phyloP scores from a whole-genome alignment of 805 yeast species.

The Saccharomycopsis amapae region DNA sequence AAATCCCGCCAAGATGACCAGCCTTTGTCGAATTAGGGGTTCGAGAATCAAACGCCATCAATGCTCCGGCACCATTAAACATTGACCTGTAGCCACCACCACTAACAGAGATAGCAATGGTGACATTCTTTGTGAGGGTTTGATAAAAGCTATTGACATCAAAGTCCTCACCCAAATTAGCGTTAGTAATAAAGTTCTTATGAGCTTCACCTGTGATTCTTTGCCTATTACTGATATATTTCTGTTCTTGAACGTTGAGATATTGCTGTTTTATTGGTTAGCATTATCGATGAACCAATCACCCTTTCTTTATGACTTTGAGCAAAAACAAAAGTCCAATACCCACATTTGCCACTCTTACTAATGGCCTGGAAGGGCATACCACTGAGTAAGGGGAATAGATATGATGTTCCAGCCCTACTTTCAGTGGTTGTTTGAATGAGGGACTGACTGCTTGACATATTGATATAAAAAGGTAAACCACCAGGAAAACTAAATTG shows the following conservation, averaged over 20 bases:
- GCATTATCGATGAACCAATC: not conserved
- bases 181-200: slow-evolving; percentile 5
- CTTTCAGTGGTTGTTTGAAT: too few species aligned
- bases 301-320: not conserved
- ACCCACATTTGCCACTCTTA: slow-evolving; percentile 15
- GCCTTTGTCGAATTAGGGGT: slow-evolving; percentile 29
- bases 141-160: slow-evolving; percentile 7
- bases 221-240: slow-evolving; percentile 4
- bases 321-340: not conserved
- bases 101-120: slow-evolving; percentile 37
- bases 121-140: slow-evolving; percentile 21
- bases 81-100: slow-evolving; percentile 56
- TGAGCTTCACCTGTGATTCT: slow-evolving; percentile 6
- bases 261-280: slow-evolving; percentile 3
- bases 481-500: too few species aligned
- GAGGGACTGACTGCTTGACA: too few species aligned
- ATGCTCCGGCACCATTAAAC: slow-evolving; percentile 50
- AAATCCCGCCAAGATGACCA: slow-evolving; percentile 42
- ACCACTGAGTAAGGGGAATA: slow-evolving; percentile 9
- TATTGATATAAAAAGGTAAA: too few species aligned
- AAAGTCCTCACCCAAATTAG: slow-evolving; percentile 8
- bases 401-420: too few species aligned
- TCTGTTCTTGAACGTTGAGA: slow-evolving; percentile 5
- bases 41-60: slow-evolving; percentile 44
- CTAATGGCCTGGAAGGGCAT: slow-evolving; percentile 10